Evolutionary conservation across 495 filamentous ascomycete species (phyloP).

Genomic region (Paragyromitra xinjiangensis): DNA sequence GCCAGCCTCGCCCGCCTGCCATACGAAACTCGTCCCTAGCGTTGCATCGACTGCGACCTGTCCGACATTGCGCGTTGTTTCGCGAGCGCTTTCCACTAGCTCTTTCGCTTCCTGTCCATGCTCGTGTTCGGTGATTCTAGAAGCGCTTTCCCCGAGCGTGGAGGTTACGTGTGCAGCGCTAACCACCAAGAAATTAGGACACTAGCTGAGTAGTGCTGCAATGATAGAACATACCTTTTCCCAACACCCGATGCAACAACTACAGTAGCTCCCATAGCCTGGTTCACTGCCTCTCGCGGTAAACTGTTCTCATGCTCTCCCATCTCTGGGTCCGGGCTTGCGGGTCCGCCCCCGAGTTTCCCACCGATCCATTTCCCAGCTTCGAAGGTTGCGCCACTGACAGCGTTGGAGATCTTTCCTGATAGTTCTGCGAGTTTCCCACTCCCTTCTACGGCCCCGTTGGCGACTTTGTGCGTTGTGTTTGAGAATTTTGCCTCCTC

Average conservation of each 20-base stretch:
- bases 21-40: slow-evolving; percentile 45
- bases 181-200: background rate
- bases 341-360: slow-evolving; percentile 5
- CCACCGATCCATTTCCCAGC: slow-evolving; percentile 46
- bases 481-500: slow-evolving; percentile 30
- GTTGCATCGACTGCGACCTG: slow-evolving; percentile 14
- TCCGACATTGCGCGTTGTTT: slow-evolving; percentile 25
- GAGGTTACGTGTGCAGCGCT: slow-evolving; percentile 19
- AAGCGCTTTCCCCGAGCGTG: slow-evolving; percentile 15
- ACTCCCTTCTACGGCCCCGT: slow-evolving; percentile 20
- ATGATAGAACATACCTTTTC: slow-evolving; percentile 17
- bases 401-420: slow-evolving; percentile 34
- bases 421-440: slow-evolving; percentile 34
- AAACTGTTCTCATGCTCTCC: slow-evolving; percentile 16
- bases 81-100: slow-evolving; percentile 27
- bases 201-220: background rate
- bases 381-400: slow-evolving; percentile 30
- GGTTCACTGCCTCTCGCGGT: slow-evolving; percentile 26
- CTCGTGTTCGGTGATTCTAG: slow-evolving; percentile 23
- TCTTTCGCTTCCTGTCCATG: slow-evolving; percentile 35
- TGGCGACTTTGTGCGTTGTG: slow-evolving; percentile 11
- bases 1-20: slow-evolving; percentile 43
- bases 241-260: slow-evolving; percentile 19
- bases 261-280: slow-evolving; percentile 21
- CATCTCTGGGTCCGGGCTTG: background rate